These are phyloP conservation scores for Chalciporus piperatus DNA, from an alignment of 768 basidiomycete species.

Conservation along the genomic window DNA sequence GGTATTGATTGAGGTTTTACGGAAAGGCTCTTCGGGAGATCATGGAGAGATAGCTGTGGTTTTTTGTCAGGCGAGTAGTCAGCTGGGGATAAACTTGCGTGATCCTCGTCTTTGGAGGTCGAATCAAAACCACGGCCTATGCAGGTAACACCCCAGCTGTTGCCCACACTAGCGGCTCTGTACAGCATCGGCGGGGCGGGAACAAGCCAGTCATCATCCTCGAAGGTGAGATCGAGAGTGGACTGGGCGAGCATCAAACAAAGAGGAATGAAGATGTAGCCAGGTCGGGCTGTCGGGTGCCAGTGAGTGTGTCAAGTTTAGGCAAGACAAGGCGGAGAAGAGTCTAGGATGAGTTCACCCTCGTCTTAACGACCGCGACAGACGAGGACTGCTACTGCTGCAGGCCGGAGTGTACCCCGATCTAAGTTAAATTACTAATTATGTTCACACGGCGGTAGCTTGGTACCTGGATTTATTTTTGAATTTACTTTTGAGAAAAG, in stretches of 20 bases:
- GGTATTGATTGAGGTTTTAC: slow-evolving; percentile 8
- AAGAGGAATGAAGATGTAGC: background rate
- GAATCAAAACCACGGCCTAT: slow-evolving; percentile 83
- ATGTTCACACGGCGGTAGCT: slow-evolving; percentile 11
- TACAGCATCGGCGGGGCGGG: slow-evolving; percentile 51
- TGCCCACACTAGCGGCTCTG: slow-evolving; percentile 63
- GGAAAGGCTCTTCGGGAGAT: slow-evolving; percentile 11
- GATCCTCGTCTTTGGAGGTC: slow-evolving; percentile 44
- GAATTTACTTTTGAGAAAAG: too few relatives aligned
- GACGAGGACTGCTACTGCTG: too few relatives aligned
- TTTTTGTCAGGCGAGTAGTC: slow-evolving; percentile 7
- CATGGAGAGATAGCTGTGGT: slow-evolving; percentile 7
- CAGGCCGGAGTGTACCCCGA: too few relatives aligned
- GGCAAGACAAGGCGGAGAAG: background rate
- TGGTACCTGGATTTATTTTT: too few relatives aligned
- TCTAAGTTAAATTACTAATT: too few relatives aligned
- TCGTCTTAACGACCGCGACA: slow-evolving; percentile 1
- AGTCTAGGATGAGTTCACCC: background rate
- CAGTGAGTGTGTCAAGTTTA: background rate
- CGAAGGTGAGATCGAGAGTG: slow-evolving; percentile 59
- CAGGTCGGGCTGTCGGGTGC: background rate
- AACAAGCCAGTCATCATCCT: slow-evolving; percentile 68
- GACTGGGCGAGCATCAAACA: slow-evolving; percentile 55
- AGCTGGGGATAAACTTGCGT: slow-evolving; percentile 5
- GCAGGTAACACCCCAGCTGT: slow-evolving; percentile 83